phyloP scores from a whole-genome alignment of 495 filamentous ascomycete genomes.

The Extremus antarcticus region DNA sequence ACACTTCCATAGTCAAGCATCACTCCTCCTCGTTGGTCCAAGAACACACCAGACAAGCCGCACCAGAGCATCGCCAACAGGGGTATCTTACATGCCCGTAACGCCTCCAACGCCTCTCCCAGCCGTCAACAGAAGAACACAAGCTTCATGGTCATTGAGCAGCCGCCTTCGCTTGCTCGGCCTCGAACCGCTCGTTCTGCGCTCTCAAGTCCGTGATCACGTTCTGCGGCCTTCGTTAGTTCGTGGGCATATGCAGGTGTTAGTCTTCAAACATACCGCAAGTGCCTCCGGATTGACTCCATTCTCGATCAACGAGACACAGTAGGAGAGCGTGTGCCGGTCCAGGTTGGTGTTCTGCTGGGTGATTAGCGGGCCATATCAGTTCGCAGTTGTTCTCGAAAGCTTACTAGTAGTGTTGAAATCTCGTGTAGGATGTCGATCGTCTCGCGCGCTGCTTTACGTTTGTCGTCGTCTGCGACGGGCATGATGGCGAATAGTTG shows the following conservation, averaged over 20 bases:
- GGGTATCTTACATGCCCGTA: too few relatives aligned
- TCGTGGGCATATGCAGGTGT: not conserved
- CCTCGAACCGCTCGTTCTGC: slow-evolving; percentile 18
- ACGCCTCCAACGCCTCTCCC: too few relatives aligned
- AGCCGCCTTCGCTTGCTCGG: not conserved
- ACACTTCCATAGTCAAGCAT: too few relatives aligned
- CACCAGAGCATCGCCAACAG: too few relatives aligned
- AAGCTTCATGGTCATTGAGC: not conserved
- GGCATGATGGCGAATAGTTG: too few relatives aligned
- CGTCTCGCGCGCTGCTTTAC: slow-evolving; percentile 84
- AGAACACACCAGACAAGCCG: too few relatives aligned
- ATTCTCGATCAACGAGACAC: slow-evolving; percentile 93
- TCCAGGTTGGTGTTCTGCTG: slow-evolving; percentile 82
- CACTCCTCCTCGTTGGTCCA: too few relatives aligned
- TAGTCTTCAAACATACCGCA: slow-evolving; percentile 49
- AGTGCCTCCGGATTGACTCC: slow-evolving; percentile 93
- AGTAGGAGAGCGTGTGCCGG: slow-evolving; percentile 78
- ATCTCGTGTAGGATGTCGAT: slow-evolving; percentile 95
- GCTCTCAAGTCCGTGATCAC: slow-evolving; percentile 27
- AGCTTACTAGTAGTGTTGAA: slow-evolving; percentile 66
- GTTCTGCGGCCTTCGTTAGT: slow-evolving; percentile 19
- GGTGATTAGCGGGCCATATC: not conserved
- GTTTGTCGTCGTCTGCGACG: slow-evolving; percentile 48
- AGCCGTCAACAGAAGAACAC: too few relatives aligned
- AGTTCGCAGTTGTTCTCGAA: not conserved